Evolutionary conservation across 1,139 yeast genomes (phyloP), one percentile per base, ranked within the genome.

Genomic region (Debaryomycetaceae sp.): DNA sequence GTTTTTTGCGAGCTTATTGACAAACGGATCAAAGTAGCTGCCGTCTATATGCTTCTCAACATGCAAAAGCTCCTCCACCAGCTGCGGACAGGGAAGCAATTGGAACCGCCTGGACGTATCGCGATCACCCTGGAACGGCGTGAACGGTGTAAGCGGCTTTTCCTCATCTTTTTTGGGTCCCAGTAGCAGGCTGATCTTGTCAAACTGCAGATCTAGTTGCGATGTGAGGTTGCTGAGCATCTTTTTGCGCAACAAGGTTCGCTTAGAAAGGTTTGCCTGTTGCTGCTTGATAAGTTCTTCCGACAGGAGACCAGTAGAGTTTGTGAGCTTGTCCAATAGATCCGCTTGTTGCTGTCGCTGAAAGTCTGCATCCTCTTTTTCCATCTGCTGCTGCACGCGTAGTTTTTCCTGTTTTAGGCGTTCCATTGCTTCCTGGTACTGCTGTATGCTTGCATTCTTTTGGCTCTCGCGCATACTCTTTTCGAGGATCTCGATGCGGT

Each of bases 81-180:
- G 40, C 4, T 33, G 31, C 3, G 53, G 47, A 16, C 49, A 41
- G 2, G 53, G 44, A 35, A 61, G 45, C 24, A 62, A 38, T 4
- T 37, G 48, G 42, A 60, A 69, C 25, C 56, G 55, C 30, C 55
- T 51, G 24, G 61, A 52, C 13, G 60, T 40, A 35, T 80, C 78
- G 30, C 93, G 67, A 55, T 90, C 97, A 29, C 97, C 97, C 45
- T 76, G 75, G 55, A 90, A 87, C 10, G 98, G 97, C 3, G 97
- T 86, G 51, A 87, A 90, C 16, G 97, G 97, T 3, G 72, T 60
- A 23, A 47, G 45, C 14, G 31, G 40, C 16, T 42, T 47, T 16
- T 35, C 51, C 4, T 40, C 45, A 16, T 41, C 49, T 23, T 44
- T 45, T 19, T 38, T 39, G 7, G 34, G 37, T 6, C 6, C 10